Conservation (phyloP, 169 alveolate species). For the Neospora caninum region DNA sequence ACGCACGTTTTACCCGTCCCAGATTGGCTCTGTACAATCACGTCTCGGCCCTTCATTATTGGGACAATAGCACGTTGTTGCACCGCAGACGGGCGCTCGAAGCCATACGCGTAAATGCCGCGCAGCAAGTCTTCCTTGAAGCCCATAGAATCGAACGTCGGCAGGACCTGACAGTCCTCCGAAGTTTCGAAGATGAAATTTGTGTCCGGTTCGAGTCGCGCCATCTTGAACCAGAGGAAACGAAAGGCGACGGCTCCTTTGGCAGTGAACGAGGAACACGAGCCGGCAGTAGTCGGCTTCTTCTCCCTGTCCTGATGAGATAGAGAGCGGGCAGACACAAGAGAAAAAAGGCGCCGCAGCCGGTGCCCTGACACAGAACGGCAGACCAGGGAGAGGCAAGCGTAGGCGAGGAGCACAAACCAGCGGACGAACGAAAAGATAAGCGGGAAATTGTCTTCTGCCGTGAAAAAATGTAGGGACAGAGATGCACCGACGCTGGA, state of each 20-base stretch:
- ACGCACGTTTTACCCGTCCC: constrained; percentile 99
- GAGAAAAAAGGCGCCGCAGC: neutral
- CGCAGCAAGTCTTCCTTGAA: constrained; percentile 95
- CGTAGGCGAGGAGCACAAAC: neutral
- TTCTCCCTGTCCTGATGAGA: neutral
- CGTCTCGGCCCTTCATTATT: constrained; percentile 96
- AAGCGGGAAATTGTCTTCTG: no score
- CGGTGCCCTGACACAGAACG: neutral
- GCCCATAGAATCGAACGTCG: constrained; percentile 93
- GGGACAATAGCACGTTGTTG: constrained; percentile 99
- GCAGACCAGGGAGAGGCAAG: neutral
- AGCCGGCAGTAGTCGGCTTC: neutral
- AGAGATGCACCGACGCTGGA: no score
- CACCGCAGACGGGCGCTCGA: constrained; percentile 99
- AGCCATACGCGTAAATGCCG: constrained; percentile 98
- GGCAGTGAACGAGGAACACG: neutral
- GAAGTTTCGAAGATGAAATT: constrained; percentile 72
- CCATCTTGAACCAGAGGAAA: constrained; percentile 24
- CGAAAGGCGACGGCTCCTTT: neutral
- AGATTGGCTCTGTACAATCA: constrained; percentile 95
- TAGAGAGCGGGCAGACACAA: neutral
- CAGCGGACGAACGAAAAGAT: neutral
- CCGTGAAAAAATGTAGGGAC: no score
- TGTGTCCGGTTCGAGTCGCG: constrained; percentile 48
- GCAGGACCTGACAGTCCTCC: constrained; percentile 82